phyloP scores from a whole-genome alignment of 2,329 filamentous ascomycete species.

The Microdochium bolleyi region DNA sequence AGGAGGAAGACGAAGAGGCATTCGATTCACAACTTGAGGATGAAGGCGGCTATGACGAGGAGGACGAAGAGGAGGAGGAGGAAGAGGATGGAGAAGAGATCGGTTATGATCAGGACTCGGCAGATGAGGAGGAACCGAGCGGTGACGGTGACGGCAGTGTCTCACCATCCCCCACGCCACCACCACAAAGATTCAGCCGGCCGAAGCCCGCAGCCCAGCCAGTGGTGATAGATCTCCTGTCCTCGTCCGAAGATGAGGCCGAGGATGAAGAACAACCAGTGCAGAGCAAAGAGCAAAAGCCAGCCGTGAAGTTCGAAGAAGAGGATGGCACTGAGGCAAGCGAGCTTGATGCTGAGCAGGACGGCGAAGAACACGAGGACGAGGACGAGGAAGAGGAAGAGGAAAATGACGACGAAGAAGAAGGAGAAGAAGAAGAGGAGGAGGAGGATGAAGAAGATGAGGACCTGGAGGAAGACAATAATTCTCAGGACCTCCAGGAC shows the following conservation, averaged over 20 bases:
- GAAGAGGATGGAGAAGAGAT: conserved; percentile 5
- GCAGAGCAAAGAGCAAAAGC: neutral
- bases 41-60: conserved; percentile 7
- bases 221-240: conserved; percentile 15
- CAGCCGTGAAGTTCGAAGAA: neutral
- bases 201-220: conserved; percentile 5
- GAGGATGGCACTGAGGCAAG: neutral
- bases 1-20: conserved; percentile 6
- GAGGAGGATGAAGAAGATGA: conserved; percentile 7
- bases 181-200: conserved; percentile 1
- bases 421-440: conserved; percentile 8
- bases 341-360: conserved; percentile 5
- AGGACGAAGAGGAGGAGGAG: conserved; percentile 8
- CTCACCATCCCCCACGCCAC: conserved; percentile 4
- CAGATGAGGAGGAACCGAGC: conserved; percentile 11
- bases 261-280: conserved; percentile 5
- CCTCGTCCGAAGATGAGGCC: conserved; percentile 14
- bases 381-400: conserved; percentile 5
- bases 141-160: conserved; percentile 6
- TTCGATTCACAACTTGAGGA: conserved; percentile 5
- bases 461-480: conserved; percentile 3
- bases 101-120: conserved; percentile 9
- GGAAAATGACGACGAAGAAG: conserved; percentile 8
- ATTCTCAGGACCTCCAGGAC: conserved; percentile 2
- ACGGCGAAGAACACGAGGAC: conserved; percentile 6